Base-by-base conservation (phyloP, 2,329 filamentous ascomycete species). In the Aspergillus melleus region DNA sequence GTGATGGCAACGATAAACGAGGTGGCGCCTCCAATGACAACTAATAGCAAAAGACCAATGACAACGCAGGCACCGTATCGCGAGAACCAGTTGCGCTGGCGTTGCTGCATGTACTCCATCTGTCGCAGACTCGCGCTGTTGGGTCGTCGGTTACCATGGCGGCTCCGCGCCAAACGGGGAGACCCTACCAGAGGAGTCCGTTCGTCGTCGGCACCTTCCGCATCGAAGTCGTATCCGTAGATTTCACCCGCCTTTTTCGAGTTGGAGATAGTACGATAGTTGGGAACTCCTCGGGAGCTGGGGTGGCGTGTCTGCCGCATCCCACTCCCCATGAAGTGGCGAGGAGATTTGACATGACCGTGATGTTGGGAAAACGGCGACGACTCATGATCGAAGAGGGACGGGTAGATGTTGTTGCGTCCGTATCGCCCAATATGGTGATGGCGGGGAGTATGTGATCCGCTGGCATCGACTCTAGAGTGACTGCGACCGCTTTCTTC, bases 1-100 rank as follows among this genome's bases (percentile, higher is more conserved):
- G 93, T 96, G 20, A 93, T 94, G 50, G 92, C 91, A 76, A 97
- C 90, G 76, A 97, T 88, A 74, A 98, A 95, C 22, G 90, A 91
- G 42, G 95, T 88, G 10, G 91, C 90, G 47, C 91, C 91, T n/a
- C 92, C 88, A 52, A 96, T 85, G 47, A 97, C 86, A 16, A 96
- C 80, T 42, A 95, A 77, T 22, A 97, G 79, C 79, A 97, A 87
- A 63, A 96, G 83, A 2, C 89, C 87, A n/a, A 96, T 84, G 12
- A 96, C 85, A 11, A 96, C 81, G 72, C 92, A 98, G 57, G 92
- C 91, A n/a, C 92, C 91, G 68, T 92, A 91, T 36, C 90, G 87
- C 80, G 75, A 89, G 73, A 79, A 90, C 84, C 68, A 90, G 82
- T 86, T 85, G 52, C 83, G 80, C 55, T 85, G 82, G 54, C 85